Evolutionary conservation across 2,329 filamentous ascomycete genomes (phyloP), one percentile per base, ranked within the genome.

Genomic region (Ciborinia camelliae): DNA sequence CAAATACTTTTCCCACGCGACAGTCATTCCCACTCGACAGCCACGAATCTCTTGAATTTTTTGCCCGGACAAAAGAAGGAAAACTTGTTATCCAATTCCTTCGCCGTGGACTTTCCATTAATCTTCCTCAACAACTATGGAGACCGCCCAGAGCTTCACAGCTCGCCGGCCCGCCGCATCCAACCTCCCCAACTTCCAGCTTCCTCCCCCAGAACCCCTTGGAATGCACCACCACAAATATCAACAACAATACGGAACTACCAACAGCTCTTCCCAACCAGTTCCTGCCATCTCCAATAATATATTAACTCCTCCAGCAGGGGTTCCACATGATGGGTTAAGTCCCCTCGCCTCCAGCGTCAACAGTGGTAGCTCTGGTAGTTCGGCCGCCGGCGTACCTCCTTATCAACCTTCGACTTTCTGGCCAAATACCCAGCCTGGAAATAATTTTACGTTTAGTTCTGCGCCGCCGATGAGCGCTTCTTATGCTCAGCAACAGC

Each of bases 111-210:
- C 67, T 70, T 71, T 66, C 59, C 68, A 79, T 67, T 52, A 52
- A 53, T 68, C 63, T 63, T 69, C 57, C 68, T 71, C 63, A 63
- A 54, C 32, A 26, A 70, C 80, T 75, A 82, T 88, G 79, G 82
- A 82, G 76, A 80, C 81, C 72, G 81, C 84, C 71, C 81, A 83
- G 74, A 89, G 88, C 79, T 87, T 92, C 75, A 85, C 87, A 71
- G 83, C 87, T 76, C 85, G 90, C 73, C 85, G 89, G 76, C 85
- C 87, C 73, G 88, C 88, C 73, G 86, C 89, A 68, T 85, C 84
- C 65, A 84, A 84, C 71, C 82, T 92, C 68, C 88, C 89, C 65
- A 83, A 79, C 70, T 90, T 91, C 74, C 86, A 90, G 73, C 83
- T 91, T 59, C 85, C 86, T 69, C 86, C 88, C 62, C 86, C 86